phyloP scores from a whole-genome alignment of 2,329 filamentous ascomycete species.

The Septoria linicola region DNA sequence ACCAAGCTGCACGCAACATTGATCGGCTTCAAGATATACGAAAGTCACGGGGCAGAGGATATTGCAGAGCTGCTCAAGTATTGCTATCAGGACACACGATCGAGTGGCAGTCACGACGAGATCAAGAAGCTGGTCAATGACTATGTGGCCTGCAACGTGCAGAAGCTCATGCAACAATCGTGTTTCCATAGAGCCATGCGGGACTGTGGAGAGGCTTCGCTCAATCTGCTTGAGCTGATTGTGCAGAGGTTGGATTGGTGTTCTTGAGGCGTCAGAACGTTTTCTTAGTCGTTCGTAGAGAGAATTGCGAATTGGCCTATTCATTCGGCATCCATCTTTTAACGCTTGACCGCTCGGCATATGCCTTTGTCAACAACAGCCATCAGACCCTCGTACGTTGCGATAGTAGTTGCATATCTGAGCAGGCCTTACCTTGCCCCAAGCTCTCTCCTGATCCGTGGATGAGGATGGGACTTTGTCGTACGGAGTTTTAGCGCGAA shows the following conservation, averaged over 20 bases:
- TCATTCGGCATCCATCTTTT: too few species aligned
- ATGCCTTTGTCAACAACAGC: too few species aligned
- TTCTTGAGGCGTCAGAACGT: too few species aligned
- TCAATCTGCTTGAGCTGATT: conserved; percentile 1
- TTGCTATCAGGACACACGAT: neutral
- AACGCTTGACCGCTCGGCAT: too few species aligned
- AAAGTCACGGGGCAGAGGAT: neutral
- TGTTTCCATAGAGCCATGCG: neutral
- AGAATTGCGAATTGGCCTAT: too few species aligned
- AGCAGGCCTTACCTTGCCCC: too few species aligned
- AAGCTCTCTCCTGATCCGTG: too few species aligned
- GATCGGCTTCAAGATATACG: neutral
- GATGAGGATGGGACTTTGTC: too few species aligned
- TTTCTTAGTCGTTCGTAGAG: too few species aligned
- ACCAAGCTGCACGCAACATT: neutral
- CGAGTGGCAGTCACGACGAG: neutral
- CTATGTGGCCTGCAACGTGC: conserved; percentile 15
- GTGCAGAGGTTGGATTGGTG: conserved; percentile 3
- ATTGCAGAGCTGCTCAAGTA: neutral
- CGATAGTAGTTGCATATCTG: too few species aligned
- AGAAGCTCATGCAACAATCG: neutral
- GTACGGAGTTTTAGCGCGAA: too few species aligned
- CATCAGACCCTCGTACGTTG: too few species aligned
- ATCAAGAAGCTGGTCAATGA: conserved; percentile 4
- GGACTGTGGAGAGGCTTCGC: neutral